Percentiles rank a stretch among this genome's conserved stretches.
phyloP scores from a whole-genome alignment of 352 stramenopile genomes.

The Globisporangium radiosum region DNA sequence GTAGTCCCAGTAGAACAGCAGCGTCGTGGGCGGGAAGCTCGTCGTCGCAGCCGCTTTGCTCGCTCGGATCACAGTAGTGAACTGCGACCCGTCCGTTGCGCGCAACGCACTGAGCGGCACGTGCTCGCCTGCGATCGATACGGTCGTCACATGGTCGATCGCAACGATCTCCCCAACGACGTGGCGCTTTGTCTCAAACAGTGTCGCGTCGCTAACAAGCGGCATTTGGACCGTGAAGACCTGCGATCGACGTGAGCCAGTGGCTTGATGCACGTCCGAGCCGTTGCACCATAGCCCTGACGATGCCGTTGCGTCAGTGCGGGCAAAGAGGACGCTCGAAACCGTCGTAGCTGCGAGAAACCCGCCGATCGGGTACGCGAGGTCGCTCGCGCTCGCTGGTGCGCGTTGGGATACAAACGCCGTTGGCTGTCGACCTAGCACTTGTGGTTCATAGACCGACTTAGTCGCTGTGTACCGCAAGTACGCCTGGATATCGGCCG shows the following conservation, averaged over 20 bases:
- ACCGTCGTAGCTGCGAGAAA: conserved; percentile 13
- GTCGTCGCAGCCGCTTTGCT: conserved; percentile 8
- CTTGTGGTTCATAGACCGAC: conserved; percentile 38
- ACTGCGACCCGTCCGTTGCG: conserved; percentile 52
- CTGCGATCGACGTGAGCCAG: background rate
- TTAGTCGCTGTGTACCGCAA: conserved; percentile 46
- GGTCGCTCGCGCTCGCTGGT: conserved; percentile 1
- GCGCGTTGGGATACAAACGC: conserved; percentile 1
- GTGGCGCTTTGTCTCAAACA: conserved; percentile 28
- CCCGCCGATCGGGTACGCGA: conserved; percentile 16
- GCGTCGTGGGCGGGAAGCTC: conserved; percentile 29
- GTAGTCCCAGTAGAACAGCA: conserved; percentile 55
- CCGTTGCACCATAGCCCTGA: conserved; percentile 16
- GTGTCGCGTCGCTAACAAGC: conserved; percentile 12
- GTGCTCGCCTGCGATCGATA: conserved; percentile 24
- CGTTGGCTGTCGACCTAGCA: conserved; percentile 16
- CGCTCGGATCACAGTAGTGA: conserved; percentile 34
- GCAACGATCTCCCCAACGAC: conserved; percentile 34
- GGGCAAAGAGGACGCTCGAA: conserved; percentile 7
- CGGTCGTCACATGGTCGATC: conserved; percentile 22
- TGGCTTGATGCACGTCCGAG: background rate
- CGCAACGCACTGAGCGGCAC: conserved; percentile 20
- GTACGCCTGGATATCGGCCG: conserved; percentile 41
- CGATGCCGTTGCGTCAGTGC: background rate
- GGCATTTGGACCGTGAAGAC: conserved; percentile 22